Percentiles rank a stretch among this genome's conserved stretches.
Evolutionary conservation across 768 basidiomycete genomes (phyloP).

Genomic region (Fistulinella prunicolor): DNA sequence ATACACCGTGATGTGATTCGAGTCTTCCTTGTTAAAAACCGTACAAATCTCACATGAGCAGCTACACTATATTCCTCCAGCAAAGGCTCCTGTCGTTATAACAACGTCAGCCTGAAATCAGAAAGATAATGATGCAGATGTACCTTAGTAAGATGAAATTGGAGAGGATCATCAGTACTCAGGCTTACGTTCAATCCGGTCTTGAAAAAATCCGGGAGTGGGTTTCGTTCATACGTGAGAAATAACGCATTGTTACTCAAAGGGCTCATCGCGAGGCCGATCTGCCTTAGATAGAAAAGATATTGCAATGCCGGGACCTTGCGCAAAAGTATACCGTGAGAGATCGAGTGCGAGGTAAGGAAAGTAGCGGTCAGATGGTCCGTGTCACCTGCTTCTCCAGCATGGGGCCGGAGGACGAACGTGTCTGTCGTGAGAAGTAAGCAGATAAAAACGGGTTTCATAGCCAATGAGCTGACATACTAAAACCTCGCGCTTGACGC

Average conservation of each 20-base stretch:
- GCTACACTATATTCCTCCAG: slow-evolving; percentile 98
- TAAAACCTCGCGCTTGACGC: slow-evolving; percentile 85
- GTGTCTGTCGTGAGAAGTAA: slow-evolving; percentile 57
- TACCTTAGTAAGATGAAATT: slow-evolving; percentile 98
- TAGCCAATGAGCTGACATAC: slow-evolving; percentile 46
- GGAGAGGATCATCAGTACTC: slow-evolving; percentile 93
- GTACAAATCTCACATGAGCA: slow-evolving; percentile 66
- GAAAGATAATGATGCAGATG: background rate
- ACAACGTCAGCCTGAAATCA: background rate
- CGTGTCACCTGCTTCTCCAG: slow-evolving; percentile 96
- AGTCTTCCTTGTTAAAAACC: background rate
- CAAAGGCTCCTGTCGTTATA: slow-evolving; percentile 69
- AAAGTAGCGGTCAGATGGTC: slow-evolving; percentile 97
- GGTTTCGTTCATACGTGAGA: slow-evolving; percentile 94
- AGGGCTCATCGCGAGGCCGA: slow-evolving; percentile 98
- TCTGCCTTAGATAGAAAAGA: slow-evolving; percentile 96
- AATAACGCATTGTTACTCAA: slow-evolving; percentile 97
- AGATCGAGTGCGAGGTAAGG: slow-evolving; percentile 95
- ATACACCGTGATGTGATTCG: slow-evolving; percentile 1
- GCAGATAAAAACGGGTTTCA: slow-evolving; percentile 3
- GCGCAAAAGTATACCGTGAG: slow-evolving; percentile 96
- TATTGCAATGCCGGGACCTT: slow-evolving; percentile 98
- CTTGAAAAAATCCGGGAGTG: slow-evolving; percentile 95
- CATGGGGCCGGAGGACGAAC: slow-evolving; percentile 94
- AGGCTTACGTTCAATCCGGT: slow-evolving; percentile 93